Conservation (phyloP, 164 flowering plant genomes). For the Amborella trichopoda region DNA sequence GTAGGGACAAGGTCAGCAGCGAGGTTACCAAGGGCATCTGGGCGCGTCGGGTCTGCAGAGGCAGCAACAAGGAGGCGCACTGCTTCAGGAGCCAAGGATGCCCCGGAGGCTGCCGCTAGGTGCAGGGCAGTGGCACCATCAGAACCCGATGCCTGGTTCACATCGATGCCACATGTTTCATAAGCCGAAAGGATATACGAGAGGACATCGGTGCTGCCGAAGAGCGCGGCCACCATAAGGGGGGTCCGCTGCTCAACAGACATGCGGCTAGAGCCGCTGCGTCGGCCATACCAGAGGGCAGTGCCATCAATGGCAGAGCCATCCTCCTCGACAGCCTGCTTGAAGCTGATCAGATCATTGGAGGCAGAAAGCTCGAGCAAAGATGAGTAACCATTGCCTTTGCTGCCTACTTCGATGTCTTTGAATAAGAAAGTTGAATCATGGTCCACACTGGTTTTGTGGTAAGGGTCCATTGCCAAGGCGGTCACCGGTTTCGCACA, state of each 20-base stretch:
- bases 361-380: conserved; percentile 72
- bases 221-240: conserved; percentile 68
- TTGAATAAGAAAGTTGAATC: too few species aligned
- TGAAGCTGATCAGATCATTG: conserved; percentile 47
- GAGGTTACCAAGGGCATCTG: conserved; percentile 41
- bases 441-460: too few species aligned
- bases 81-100: conserved; percentile 27
- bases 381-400: background rate
- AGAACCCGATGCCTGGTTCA: conserved; percentile 47
- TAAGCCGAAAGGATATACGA: conserved; percentile 31
- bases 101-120: conserved; percentile 83
- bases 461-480: too few species aligned
- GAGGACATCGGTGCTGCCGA: conserved; percentile 51
- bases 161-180: conserved; percentile 33
- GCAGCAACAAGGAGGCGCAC: conserved; percentile 52
- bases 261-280: conserved; percentile 63
- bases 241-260: conserved; percentile 73
- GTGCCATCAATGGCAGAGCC: conserved; percentile 39
- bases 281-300: conserved; percentile 67
- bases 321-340: conserved; percentile 31
- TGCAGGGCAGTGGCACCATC: conserved; percentile 87
- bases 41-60: conserved; percentile 34
- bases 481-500: too few species aligned
- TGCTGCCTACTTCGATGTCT: background rate
- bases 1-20: conserved; percentile 29